Evolutionary conservation across 345 rosid genomes (phyloP), one percentile per base, ranked within the genome.

Genomic region (Melastoma malabathricum): DNA sequence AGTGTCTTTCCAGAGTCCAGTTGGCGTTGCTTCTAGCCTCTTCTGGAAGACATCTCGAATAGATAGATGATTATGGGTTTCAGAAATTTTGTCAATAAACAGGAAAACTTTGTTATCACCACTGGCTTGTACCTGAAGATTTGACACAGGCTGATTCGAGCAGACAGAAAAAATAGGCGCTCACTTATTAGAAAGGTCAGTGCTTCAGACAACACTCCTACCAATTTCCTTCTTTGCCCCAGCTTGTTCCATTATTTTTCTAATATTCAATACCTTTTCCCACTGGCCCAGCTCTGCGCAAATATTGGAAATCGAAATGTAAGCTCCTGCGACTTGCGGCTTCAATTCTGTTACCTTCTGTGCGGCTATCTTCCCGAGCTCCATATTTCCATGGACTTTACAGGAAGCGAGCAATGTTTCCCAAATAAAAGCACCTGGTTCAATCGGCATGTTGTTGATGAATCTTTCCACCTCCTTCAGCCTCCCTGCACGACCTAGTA

Each of bases 331-430:
- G 27, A 75, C 78, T 55, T 51, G 34, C 12, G 93, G 89, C 57
- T 72, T 65, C 18, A 75, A 63, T 59, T 81, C 75, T 43, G 68
- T 65, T 55, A 74, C 74, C 54, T 62, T 81, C 62, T 57, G 64
- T 0, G 93, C 86, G n/a, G 89, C 93, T 56, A 65, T 16, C 67
- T 62, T 77, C 22, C 79, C 96, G 13, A 83, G 84, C 66, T 81
- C 84, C 61, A 75, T 60, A 57, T 83, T 77, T 48, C 86, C 84
- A 67, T 86, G 77, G 27, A 79, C 18, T 62, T 60, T 81, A 75
- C 94, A 81, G 66, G 94, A 79, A 77, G 94, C 75, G 48, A 86
- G 94, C 43, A 86, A 67, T 14, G 89, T 74, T 62, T 68, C 84
- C 96, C 96, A 83, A 27, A 81, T 75, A 51, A 83, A 75, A 48